phyloP scores from a whole-genome alignment of 495 filamentous ascomycete species.

The Tuber melanosporum region DNA sequence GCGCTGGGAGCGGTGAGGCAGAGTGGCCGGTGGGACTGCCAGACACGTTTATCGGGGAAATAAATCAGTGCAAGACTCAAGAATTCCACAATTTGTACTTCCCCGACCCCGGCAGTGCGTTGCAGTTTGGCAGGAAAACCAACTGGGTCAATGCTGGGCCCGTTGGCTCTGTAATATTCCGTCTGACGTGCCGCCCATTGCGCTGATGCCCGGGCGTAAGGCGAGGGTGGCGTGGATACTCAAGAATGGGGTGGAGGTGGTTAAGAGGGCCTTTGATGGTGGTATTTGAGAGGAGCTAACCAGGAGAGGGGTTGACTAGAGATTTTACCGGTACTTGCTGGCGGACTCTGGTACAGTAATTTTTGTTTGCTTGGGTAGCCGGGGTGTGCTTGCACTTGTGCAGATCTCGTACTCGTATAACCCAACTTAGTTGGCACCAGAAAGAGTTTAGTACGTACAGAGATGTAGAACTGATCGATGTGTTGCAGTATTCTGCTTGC shows the following conservation, averaged over 20 bases:
- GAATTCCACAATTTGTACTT: constrained; percentile 26
- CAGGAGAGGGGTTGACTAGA: neutral
- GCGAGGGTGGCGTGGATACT: constrained; percentile 12
- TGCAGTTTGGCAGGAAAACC: constrained; percentile 14
- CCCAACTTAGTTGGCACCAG: neutral
- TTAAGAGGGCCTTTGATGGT: neutral
- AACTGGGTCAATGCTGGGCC: constrained; percentile 21
- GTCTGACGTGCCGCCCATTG: constrained; percentile 21
- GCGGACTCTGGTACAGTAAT: too few relatives aligned
- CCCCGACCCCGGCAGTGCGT: constrained; percentile 21
- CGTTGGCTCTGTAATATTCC: constrained; percentile 23
- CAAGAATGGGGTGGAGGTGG: neutral
- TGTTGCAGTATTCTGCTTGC: neutral
- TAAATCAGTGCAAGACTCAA: constrained; percentile 35
- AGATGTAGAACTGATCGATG: neutral
- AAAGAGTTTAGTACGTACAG: neutral
- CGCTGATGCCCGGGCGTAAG: constrained; percentile 20
- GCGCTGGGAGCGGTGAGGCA: neutral
- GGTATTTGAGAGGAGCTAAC: neutral
- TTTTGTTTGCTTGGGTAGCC: neutral
- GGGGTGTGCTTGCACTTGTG: neutral
- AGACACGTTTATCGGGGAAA: constrained; percentile 34
- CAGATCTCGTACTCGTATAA: neutral
- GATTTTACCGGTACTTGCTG: too few relatives aligned
- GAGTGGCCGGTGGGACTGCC: constrained; percentile 22